phyloP scores from a whole-genome alignment of 2,329 filamentous ascomycete species.

The Fusarium verrucosum region DNA sequence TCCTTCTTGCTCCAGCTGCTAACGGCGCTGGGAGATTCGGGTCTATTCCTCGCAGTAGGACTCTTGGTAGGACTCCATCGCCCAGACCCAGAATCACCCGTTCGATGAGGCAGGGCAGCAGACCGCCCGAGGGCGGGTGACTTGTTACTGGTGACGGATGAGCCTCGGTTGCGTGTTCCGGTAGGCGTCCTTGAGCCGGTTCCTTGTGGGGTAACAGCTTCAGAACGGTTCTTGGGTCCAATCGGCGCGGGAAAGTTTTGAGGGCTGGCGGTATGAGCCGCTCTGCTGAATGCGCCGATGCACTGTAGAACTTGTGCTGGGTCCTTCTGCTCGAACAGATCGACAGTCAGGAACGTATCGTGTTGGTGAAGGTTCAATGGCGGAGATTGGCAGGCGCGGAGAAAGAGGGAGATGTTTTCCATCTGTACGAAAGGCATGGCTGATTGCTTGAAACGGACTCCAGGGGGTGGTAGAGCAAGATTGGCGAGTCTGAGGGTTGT shows the following conservation, averaged over 20 bases:
- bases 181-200: slow-evolving; percentile 66
- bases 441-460: slow-evolving; percentile 89
- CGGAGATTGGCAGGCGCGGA: slow-evolving; percentile 83
- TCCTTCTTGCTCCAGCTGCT: slow-evolving; percentile 91
- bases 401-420: slow-evolving; percentile 98
- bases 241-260: slow-evolving; percentile 77
- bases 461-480: slow-evolving; percentile 76
- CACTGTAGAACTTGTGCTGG: slow-evolving; percentile 96
- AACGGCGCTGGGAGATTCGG: slow-evolving; percentile 64
- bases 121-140: slow-evolving; percentile 58
- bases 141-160: slow-evolving; percentile 67
- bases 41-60: slow-evolving; percentile 58
- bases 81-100: slow-evolving; percentile 64
- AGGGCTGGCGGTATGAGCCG: slow-evolving; percentile 79
- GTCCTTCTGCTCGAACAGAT: slow-evolving; percentile 94
- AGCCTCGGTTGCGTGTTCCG: slow-evolving; percentile 55
- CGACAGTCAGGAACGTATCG: slow-evolving; percentile 96
- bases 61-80: slow-evolving; percentile 71
- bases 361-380: slow-evolving; percentile 90
- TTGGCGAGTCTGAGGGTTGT: slow-evolving; percentile 75
- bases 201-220: slow-evolving; percentile 70
- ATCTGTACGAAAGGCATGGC: slow-evolving; percentile 98
- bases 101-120: slow-evolving; percentile 58
- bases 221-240: slow-evolving; percentile 72
- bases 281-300: slow-evolving; percentile 87